Evolutionary conservation across 2,329 filamentous ascomycete species (phyloP).

Genomic region (Aspergillus sp.): DNA sequence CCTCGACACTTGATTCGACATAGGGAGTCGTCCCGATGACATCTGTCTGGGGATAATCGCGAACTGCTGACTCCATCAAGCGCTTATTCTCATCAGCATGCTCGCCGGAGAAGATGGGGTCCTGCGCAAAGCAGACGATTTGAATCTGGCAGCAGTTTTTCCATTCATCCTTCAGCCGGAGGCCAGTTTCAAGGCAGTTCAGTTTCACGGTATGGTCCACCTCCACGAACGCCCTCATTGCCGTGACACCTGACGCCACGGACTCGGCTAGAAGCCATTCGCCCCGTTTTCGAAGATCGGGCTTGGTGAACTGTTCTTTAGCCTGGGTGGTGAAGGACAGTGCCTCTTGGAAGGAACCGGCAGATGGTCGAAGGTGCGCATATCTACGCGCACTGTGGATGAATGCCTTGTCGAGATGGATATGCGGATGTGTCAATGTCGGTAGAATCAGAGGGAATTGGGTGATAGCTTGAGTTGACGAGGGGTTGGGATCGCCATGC

Average conservation of each 20-base stretch:
- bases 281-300: conserved; percentile 62
- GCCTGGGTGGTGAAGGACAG: conserved; percentile 55
- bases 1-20: conserved; percentile 52
- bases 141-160: conserved; percentile 55
- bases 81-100: conserved; percentile 47
- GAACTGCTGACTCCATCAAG: conserved; percentile 46
- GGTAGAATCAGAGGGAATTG: conserved; percentile 40
- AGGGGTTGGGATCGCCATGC: background rate
- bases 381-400: conserved; percentile 42
- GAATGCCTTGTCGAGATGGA: conserved; percentile 60
- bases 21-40: conserved; percentile 67
- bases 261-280: conserved; percentile 63
- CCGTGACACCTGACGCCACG: conserved; percentile 60
- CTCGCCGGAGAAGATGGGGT: conserved; percentile 59
- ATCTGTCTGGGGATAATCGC: conserved; percentile 41
- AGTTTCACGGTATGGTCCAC: conserved; percentile 58
- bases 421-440: conserved; percentile 65
- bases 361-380: conserved; percentile 53
- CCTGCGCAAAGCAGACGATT: conserved; percentile 67
- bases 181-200: conserved; percentile 54
- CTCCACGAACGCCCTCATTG: conserved; percentile 68
- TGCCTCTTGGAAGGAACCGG: conserved; percentile 63
- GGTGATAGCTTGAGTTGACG: conserved; percentile 3
- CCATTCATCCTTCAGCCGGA: conserved; percentile 54
- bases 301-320: conserved; percentile 57